Evolutionary conservation across 257 asterid species (phyloP).

Genomic region (Ocimum tenuiflorum): DNA sequence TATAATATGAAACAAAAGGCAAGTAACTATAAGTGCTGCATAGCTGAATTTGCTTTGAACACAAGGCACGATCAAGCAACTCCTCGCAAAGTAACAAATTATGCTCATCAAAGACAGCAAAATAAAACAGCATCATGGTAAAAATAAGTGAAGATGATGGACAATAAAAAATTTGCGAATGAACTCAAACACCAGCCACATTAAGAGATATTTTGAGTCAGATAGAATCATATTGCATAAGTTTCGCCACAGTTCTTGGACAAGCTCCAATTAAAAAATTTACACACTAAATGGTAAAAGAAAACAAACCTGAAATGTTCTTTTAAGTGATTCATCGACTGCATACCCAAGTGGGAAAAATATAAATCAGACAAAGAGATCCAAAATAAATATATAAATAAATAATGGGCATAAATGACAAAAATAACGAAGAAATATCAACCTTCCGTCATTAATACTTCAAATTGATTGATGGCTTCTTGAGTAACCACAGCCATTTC

Average conservation of each 20-base stretch:
- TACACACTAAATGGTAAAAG: not conserved
- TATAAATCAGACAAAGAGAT: not conserved
- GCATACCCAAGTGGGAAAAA: slow-evolving; percentile 14
- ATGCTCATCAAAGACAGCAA: not conserved
- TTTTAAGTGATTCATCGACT: slow-evolving; percentile 48
- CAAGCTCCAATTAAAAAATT: no score
- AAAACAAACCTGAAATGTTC: slow-evolving; percentile 46
- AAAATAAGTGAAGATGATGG: not conserved
- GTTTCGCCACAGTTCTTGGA: no score
- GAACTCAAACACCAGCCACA: not conserved
- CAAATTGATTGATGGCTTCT: slow-evolving; percentile 46
- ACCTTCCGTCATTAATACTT: slow-evolving; percentile 56
- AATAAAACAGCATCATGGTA: not conserved
- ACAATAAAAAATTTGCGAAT: not conserved
- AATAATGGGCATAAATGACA: not conserved
- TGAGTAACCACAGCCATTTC: slow-evolving; percentile 52
- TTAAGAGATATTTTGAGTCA: not conserved
- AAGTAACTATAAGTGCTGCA: no score
- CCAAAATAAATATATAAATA: not conserved
- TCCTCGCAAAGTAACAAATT: not conserved
- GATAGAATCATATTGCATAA: no score
- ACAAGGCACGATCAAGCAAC: not conserved
- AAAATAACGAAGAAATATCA: not conserved
- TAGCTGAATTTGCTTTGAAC: no score
- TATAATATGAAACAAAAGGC: no score